Evolutionary conservation across 305 asterid genomes (phyloP).

Genomic region (Striga hermonthica): DNA sequence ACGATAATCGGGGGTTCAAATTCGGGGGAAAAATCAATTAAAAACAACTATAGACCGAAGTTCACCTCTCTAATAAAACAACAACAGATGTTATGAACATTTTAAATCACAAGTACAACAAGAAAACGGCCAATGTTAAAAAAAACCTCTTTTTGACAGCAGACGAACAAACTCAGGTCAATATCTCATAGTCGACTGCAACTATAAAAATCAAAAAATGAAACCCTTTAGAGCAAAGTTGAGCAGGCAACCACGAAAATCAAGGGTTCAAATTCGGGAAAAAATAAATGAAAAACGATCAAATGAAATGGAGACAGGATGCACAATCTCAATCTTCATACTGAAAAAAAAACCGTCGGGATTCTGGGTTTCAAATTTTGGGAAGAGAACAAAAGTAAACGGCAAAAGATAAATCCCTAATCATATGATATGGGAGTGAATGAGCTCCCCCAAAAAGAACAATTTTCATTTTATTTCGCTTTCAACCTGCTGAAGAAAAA

Average conservation of each 20-base stretch:
- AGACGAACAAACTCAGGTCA: conserved; percentile 10
- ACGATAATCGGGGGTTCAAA: not conserved
- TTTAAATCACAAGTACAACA: conserved; percentile 21
- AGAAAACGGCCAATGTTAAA: not conserved
- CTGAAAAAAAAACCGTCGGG: no score
- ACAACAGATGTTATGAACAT: conserved; percentile 6
- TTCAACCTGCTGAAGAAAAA: no score
- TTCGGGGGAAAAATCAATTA: not conserved
- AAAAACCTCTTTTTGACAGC: conserved; percentile 4
- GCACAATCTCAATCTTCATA: no score
- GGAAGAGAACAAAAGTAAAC: no score
- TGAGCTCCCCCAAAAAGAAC: no score
- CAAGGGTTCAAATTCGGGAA: not conserved
- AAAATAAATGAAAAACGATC: no score
- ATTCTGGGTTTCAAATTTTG: no score
- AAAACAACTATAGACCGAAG: conserved; percentile 23
- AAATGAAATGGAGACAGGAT: no score
- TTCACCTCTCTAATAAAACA: not conserved
- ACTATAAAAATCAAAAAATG: not conserved
- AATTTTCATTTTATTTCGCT: no score
- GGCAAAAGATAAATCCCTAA: no score
- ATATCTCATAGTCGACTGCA: not conserved
- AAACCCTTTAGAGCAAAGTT: not conserved
- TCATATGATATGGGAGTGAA: no score
- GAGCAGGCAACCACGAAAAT: not conserved